A percentile compares a stretch with the other conserved stretches of the same genome.
phyloP scores from a whole-genome alignment of 768 basidiomycete genomes.

The Kwoniella sp. region DNA sequence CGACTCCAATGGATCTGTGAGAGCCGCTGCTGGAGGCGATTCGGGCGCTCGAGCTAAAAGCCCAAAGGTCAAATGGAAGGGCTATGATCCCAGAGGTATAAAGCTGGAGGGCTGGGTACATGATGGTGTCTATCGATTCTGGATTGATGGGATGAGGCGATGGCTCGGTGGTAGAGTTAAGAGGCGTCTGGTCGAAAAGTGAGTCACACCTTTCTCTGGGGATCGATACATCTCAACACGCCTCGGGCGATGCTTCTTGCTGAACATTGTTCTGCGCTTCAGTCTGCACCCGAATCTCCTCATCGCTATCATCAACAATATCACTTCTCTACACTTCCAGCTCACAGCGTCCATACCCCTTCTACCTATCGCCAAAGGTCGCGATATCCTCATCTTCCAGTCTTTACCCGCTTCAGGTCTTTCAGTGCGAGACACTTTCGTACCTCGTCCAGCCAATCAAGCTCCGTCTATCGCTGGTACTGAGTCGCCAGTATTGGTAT shows the following conservation, averaged over 20 bases:
- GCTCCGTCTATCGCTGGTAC: conserved; percentile 1
- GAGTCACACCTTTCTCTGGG: conserved; percentile 2
- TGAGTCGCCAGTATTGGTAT: conserved; percentile 18
- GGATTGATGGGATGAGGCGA: conserved; percentile 43
- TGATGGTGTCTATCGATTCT: conserved; percentile 46
- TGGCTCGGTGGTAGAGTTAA: conserved; percentile 42
- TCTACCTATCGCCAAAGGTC: conserved; percentile 31
- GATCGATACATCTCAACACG: too few species aligned
- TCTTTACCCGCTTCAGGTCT: conserved; percentile 40
- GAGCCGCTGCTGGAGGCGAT: background rate
- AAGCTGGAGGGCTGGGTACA: conserved; percentile 50
- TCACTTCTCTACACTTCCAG: conserved; percentile 36
- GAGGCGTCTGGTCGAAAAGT: conserved; percentile 21
- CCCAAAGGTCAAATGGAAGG: conserved; percentile 20
- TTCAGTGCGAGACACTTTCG: conserved; percentile 29
- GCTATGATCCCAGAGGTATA: conserved; percentile 25
- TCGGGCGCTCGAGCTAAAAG: background rate
- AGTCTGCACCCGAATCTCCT: conserved; percentile 41
- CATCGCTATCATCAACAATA: conserved; percentile 30
- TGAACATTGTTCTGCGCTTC: background rate
- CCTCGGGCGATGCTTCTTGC: too few species aligned
- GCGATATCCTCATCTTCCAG: conserved; percentile 47
- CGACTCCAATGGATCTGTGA: background rate
- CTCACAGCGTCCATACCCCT: conserved; percentile 43
- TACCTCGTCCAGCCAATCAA: background rate